Percentiles rank a stretch among this genome's conserved stretches.
phyloP scores from a whole-genome alignment of 2,329 filamentous ascomycete genomes.

The Rhynchosporium secalis region DNA sequence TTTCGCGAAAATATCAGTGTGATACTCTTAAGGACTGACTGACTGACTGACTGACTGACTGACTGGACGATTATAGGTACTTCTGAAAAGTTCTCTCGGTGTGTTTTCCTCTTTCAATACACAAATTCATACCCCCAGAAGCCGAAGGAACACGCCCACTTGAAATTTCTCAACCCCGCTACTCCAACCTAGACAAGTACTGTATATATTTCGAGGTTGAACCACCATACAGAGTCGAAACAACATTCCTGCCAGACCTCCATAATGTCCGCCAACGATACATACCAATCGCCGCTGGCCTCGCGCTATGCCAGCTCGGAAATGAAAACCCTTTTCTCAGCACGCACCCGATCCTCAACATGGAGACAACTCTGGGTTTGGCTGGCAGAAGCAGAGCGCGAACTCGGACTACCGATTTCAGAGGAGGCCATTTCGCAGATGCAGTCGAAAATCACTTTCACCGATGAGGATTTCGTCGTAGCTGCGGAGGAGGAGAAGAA shows the following conservation, averaged over 20 bases:
- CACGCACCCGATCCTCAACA: slow-evolving; percentile 58
- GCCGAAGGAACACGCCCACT: no score
- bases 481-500: slow-evolving; percentile 75
- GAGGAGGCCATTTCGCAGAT: slow-evolving; percentile 76
- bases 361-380: slow-evolving; percentile 68
- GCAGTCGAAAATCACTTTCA: slow-evolving; percentile 70
- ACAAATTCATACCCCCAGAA: no score
- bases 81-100: no score
- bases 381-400: slow-evolving; percentile 79
- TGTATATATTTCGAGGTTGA: no score
- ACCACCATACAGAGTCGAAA: not conserved
- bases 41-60: no score
- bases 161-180: no score
- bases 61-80: no score
- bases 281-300: slow-evolving; percentile 68
- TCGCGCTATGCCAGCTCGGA: slow-evolving; percentile 67
- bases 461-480: slow-evolving; percentile 74
- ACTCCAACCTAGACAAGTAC: no score
- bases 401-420: slow-evolving; percentile 76
- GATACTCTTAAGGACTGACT: no score
- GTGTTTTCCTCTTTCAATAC: no score
- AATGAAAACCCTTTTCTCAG: slow-evolving; percentile 80
- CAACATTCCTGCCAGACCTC: not conserved
- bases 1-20: no score
- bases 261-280: slow-evolving; percentile 45